Evolutionary conservation across 2,329 filamentous ascomycete species (phyloP).

Genomic region (Beauveria sp.): DNA sequence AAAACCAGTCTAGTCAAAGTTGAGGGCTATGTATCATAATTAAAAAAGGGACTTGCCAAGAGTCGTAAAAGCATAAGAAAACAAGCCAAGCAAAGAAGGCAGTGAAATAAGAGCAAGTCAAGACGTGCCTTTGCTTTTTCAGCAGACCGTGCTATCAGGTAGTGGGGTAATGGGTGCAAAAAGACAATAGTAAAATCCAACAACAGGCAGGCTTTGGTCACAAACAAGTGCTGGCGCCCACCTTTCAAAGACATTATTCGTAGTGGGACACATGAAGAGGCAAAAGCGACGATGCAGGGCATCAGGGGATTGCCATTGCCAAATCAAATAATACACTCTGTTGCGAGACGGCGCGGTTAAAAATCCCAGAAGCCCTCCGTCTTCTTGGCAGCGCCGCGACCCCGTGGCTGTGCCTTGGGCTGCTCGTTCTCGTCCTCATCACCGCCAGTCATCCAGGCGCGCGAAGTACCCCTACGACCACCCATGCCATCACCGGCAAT

Average conservation of each 20-base stretch:
- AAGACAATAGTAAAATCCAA: background rate
- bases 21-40: slow-evolving; percentile 1
- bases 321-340: background rate
- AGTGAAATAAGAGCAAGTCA: background rate
- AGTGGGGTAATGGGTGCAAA: background rate
- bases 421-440: slow-evolving; percentile 16
- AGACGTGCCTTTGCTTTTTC: background rate
- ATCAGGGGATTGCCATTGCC: background rate
- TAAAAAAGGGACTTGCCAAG: background rate
- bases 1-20: slow-evolving; percentile 2
- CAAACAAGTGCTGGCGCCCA: background rate
- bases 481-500: slow-evolving; percentile 62
- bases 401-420: slow-evolving; percentile 25
- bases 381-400: slow-evolving; percentile 29
- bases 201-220: background rate
- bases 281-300: background rate
- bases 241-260: background rate
- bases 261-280: background rate
- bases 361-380: slow-evolving; percentile 40
- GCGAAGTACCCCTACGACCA: slow-evolving; percentile 44
- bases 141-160: background rate
- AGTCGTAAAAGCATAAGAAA: slow-evolving; percentile 2
- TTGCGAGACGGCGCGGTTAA: slow-evolving; percentile 19
- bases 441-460: slow-evolving; percentile 47
- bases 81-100: background rate